A percentile compares a stretch with the other conserved stretches of the same genome.
These are phyloP conservation scores for Lepidium aucheri DNA, from an alignment of 345 rosid species.

Conservation along the genomic window DNA sequence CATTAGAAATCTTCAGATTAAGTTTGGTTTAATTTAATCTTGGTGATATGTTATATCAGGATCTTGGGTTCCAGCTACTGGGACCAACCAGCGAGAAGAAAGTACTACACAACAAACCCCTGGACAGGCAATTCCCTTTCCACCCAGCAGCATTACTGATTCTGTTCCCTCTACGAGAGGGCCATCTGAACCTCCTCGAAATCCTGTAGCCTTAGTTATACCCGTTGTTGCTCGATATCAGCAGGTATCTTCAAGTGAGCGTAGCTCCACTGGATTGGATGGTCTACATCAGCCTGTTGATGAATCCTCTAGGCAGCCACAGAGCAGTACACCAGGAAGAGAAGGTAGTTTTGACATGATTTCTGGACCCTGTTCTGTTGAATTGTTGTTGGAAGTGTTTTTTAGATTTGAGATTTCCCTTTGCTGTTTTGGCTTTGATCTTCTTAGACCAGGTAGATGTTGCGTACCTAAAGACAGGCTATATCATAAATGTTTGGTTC, in stretches of 20 bases:
- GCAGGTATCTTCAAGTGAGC: constrained; percentile 18
- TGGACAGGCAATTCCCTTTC: constrained; percentile 26
- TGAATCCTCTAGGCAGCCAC: constrained; percentile 19
- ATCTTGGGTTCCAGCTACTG: constrained; percentile 31
- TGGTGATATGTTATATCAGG: constrained; percentile 27
- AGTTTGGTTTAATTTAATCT: background rate
- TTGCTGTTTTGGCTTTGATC: background rate
- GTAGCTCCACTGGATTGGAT: constrained; percentile 13
- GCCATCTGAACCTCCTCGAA: constrained; percentile 16
- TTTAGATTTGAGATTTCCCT: background rate
- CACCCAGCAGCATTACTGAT: constrained; percentile 25
- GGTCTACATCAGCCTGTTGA: constrained; percentile 13
- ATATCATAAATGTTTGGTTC: background rate
- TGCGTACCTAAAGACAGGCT: background rate
- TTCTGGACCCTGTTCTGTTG: background rate
- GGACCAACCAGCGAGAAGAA: constrained; percentile 32
- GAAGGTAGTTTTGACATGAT: constrained; percentile 22
- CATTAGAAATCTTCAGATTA: background rate
- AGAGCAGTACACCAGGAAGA: constrained; percentile 16
- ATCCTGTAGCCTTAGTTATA: constrained; percentile 25
- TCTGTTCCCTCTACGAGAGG: constrained; percentile 16
- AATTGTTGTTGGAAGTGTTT: background rate
- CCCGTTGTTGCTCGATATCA: constrained; percentile 28
- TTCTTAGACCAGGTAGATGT: background rate
- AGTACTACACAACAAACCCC: constrained; percentile 26